A percentile compares a stretch with the other conserved stretches of the same genome.
phyloP scores from a whole-genome alignment of 495 filamentous ascomycete genomes.

The Aspergillus incahuasiensis region DNA sequence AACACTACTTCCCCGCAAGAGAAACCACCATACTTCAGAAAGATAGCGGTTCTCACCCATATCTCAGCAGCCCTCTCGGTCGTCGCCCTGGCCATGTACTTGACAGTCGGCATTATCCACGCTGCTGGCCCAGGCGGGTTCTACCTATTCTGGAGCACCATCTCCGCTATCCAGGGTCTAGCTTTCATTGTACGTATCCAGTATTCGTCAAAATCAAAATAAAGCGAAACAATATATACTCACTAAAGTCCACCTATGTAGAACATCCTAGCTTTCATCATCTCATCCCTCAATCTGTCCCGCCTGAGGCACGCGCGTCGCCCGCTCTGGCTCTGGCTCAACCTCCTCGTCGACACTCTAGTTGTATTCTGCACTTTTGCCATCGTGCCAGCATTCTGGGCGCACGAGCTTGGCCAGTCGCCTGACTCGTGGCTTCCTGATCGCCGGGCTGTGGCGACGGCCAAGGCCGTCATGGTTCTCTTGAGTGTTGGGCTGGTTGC shows the following conservation, averaged over 20 bases:
- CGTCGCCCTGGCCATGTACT: not conserved
- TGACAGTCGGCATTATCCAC: not conserved
- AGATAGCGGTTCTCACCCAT: not conserved
- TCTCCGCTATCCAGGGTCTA: not conserved
- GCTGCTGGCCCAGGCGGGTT: not conserved
- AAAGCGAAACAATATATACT: not conserved
- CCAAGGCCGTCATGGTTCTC: not conserved
- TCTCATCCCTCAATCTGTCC: slow-evolving; percentile 4
- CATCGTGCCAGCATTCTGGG: not conserved
- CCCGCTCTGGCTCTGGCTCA: not conserved
- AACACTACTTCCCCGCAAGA: not conserved
- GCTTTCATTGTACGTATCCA: not conserved
- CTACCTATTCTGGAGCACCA: slow-evolving; percentile 2
- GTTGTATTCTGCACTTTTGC: not conserved
- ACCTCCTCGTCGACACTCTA: slow-evolving; percentile 1
- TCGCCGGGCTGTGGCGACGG: not conserved
- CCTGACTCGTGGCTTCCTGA: slow-evolving; percentile 7
- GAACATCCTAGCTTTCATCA: not conserved
- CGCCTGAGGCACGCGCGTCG: not conserved
- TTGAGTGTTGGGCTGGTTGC: not conserved
- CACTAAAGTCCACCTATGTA: not conserved
- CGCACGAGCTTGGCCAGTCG: not conserved
- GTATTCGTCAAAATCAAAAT: not conserved
- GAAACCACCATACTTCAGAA: not conserved
- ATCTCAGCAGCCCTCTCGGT: not conserved